These are phyloP conservation scores for Tilletiaria anomala DNA, from an alignment of 1,284 basidiomycete genomes.

Conservation along the genomic window DNA sequence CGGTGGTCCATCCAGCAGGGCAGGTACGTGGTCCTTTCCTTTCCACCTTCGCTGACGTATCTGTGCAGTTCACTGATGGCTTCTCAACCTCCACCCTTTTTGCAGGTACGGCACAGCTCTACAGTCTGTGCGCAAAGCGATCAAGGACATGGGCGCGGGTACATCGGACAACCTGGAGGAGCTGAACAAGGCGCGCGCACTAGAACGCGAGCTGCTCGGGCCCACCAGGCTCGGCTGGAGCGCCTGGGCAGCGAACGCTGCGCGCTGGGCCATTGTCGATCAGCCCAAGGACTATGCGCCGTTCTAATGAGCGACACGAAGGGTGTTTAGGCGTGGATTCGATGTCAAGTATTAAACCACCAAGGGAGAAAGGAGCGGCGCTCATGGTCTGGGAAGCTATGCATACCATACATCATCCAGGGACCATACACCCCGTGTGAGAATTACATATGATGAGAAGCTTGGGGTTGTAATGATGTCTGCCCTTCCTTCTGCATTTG, in stretches of 20 bases:
- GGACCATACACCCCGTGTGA: too few species aligned
- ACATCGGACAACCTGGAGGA: slow-evolving; percentile 17
- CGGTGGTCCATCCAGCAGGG: slow-evolving; percentile 24
- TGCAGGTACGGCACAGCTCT: slow-evolving; percentile 34
- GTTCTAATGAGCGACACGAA: too few species aligned
- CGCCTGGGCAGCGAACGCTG: slow-evolving; percentile 4
- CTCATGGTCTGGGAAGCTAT: too few species aligned
- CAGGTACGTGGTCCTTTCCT: slow-evolving; percentile 5
- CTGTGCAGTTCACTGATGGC: slow-evolving; percentile 3
- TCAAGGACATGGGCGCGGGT: slow-evolving; percentile 30
- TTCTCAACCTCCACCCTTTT: too few species aligned
- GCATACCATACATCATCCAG: too few species aligned
- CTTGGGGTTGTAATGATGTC: too few species aligned
- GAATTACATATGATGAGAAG: too few species aligned
- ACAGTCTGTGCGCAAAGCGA: slow-evolving; percentile 17
- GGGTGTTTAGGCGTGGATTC: too few species aligned
- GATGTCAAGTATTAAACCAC: too few species aligned
- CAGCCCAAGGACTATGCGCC: slow-evolving; percentile 2
- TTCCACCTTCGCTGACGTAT: not conserved
- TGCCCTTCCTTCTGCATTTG: too few species aligned
- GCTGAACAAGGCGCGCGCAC: slow-evolving; percentile 14
- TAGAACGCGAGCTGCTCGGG: slow-evolving; percentile 14
- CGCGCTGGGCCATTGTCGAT: slow-evolving; percentile 2
- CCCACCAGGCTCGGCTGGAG: slow-evolving; percentile 8
- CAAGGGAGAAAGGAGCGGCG: too few species aligned